These are phyloP conservation scores for Aspergillus tamarii DNA, from an alignment of 2,329 filamentous ascomycete species.

Conservation along the genomic window DNA sequence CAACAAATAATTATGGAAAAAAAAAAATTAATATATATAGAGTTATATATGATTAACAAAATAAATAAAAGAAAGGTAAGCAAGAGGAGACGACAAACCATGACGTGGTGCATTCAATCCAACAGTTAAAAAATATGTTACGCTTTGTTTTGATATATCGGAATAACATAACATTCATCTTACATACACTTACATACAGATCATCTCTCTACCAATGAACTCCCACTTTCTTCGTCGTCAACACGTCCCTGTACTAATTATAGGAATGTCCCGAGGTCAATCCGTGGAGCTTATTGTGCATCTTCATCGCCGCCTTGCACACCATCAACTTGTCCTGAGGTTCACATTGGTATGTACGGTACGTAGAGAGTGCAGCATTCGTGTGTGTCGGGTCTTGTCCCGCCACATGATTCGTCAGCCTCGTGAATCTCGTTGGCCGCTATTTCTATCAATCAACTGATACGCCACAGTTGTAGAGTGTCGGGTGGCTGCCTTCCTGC, in stretches of 20 bases:
- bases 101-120: background rate
- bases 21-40: background rate
- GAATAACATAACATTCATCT: background rate
- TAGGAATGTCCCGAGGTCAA: background rate
- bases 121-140: background rate
- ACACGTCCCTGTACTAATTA: background rate
- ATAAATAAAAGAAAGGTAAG: too few species aligned
- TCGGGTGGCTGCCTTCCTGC: background rate
- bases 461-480: background rate
- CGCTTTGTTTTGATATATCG: background rate
- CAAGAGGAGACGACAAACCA: background rate
- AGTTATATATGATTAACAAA: too few species aligned
- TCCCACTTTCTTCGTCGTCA: background rate
- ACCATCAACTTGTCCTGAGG: background rate
- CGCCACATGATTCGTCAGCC: background rate
- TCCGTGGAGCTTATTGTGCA: background rate
- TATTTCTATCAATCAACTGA: background rate
- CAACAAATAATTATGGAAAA: background rate
- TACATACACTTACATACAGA: background rate
- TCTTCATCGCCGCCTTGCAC: conserved; percentile 20
- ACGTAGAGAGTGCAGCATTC: background rate
- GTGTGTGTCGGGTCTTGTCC: background rate
- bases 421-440: background rate
- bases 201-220: background rate
- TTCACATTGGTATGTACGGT: background rate